phyloP scores from a whole-genome alignment of 345 rosid species.

The Hypericum androsaemum region DNA sequence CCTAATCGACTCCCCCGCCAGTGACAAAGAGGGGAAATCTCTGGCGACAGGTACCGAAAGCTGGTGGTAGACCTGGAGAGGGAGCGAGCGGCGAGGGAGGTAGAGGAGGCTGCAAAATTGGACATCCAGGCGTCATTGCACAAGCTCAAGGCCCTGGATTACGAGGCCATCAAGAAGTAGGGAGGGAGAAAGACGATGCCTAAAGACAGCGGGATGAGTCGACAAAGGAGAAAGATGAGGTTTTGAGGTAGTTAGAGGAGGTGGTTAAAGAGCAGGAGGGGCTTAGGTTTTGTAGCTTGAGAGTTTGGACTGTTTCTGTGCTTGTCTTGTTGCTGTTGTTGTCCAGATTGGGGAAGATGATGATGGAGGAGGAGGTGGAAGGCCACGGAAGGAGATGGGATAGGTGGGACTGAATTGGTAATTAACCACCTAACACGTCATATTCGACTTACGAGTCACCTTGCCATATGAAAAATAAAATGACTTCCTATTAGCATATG shows the following conservation, averaged over 20 bases:
- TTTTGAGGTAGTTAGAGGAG: slow-evolving; percentile 32
- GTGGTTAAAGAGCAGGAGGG: no score
- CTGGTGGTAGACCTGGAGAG: slow-evolving; percentile 77
- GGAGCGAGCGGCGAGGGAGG: slow-evolving; percentile 74
- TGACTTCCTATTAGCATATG: no score
- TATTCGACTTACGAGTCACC: no score
- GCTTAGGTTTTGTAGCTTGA: no score
- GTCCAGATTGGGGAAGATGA: no score
- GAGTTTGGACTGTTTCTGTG: no score
- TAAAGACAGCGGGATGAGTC: slow-evolving; percentile 64
- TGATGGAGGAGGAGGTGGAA: no score
- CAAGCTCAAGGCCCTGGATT: slow-evolving; percentile 61
- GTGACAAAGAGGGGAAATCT: slow-evolving; percentile 30
- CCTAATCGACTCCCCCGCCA: slow-evolving; percentile 16
- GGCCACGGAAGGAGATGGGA: no score
- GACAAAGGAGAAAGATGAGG: slow-evolving; percentile 56
- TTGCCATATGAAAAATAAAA: no score
- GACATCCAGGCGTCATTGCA: slow-evolving; percentile 54
- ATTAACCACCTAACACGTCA: no score
- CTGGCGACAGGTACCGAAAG: slow-evolving; percentile 48
- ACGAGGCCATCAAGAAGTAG: slow-evolving; percentile 77
- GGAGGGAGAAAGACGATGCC: neutral
- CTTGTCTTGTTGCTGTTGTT: no score
- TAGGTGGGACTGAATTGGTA: no score
- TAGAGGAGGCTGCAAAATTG: slow-evolving; percentile 62